A percentile compares a stretch with the other conserved stretches of the same genome.
These are phyloP conservation scores for Wickerhamiella musiphila DNA, from an alignment of 805 yeast species.

Conservation along the genomic window DNA sequence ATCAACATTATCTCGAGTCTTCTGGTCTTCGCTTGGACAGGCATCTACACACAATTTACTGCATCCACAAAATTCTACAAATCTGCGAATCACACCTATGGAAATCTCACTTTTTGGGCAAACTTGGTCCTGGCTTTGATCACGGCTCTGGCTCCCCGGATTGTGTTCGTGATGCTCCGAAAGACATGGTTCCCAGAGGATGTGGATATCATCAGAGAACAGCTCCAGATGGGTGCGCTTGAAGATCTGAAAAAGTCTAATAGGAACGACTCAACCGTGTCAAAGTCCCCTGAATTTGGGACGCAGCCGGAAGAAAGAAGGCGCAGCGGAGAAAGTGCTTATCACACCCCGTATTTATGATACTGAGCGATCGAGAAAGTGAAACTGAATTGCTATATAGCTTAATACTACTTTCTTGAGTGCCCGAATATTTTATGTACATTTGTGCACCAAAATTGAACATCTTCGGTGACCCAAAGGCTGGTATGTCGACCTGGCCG, in stretches of 20 bases:
- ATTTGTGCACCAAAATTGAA: too few species aligned
- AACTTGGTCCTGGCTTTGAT: constrained; percentile 37
- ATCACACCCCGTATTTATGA: not conserved
- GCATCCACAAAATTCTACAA: constrained; percentile 43
- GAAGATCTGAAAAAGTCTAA: constrained; percentile 4
- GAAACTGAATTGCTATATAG: not conserved
- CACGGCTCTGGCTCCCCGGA: constrained; percentile 43
- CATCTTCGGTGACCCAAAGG: too few species aligned
- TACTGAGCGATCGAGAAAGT: not conserved
- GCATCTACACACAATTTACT: constrained; percentile 47
- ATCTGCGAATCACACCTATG: constrained; percentile 46
- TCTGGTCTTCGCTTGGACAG: constrained; percentile 57
- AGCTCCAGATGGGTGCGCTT: constrained; percentile 33
- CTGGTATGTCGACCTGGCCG: too few species aligned
- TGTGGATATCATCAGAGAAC: constrained; percentile 53
- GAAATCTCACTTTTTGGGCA: constrained; percentile 50
- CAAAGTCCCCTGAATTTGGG: not conserved
- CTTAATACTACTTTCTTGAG: not conserved
- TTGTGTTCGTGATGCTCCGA: constrained; percentile 31
- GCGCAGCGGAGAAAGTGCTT: not conserved
- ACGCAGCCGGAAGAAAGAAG: not conserved
- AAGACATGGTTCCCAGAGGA: constrained; percentile 44
- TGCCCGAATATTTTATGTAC: too few species aligned
- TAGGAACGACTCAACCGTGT: not conserved
- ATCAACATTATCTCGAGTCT: constrained; percentile 38